These are phyloP conservation scores for Meyerozyma sp. DNA, from an alignment of 1,139 yeast genomes.

Conservation along the genomic window DNA sequence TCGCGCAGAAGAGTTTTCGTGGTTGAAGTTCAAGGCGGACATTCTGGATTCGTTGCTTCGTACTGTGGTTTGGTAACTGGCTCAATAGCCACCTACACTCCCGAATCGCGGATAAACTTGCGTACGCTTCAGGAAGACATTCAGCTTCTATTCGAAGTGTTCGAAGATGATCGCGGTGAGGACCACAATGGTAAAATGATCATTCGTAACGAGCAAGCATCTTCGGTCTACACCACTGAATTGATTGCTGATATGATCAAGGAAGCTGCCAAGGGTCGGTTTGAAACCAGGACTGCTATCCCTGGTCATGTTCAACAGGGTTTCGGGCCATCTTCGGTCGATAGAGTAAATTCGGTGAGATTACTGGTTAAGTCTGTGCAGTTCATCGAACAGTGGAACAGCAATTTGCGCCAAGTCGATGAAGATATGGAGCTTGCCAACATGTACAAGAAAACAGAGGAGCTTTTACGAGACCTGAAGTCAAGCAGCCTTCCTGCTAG, in stretches of 20 bases:
- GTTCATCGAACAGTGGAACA: conserved; percentile 51
- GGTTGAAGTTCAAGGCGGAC: conserved; percentile 97
- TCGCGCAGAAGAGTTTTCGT: conserved; percentile 93
- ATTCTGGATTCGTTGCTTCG: conserved; percentile 89
- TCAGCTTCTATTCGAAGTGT: conserved; percentile 61
- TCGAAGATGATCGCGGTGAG: conserved; percentile 72
- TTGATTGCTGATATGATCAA: conserved; percentile 65
- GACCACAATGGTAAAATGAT: conserved; percentile 73
- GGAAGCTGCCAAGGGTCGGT: conserved; percentile 60
- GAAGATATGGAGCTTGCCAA: neutral
- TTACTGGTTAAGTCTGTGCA: conserved; percentile 67
- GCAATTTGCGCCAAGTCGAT: neutral
- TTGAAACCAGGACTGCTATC: conserved; percentile 70
- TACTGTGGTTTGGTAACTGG: conserved; percentile 88
- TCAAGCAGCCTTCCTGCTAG: neutral
- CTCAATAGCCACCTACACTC: conserved; percentile 88
- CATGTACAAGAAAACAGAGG: neutral
- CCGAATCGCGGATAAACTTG: conserved; percentile 78
- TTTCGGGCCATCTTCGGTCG: conserved; percentile 72
- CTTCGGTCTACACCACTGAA: conserved; percentile 61
- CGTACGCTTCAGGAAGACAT: conserved; percentile 74
- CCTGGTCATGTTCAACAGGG: conserved; percentile 89
- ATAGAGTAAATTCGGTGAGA: conserved; percentile 66
- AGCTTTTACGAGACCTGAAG: neutral
- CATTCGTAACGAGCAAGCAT: conserved; percentile 64